Evolutionary conservation across 2,329 filamentous ascomycete genomes (phyloP).

Genomic region (Neonectria sp.): DNA sequence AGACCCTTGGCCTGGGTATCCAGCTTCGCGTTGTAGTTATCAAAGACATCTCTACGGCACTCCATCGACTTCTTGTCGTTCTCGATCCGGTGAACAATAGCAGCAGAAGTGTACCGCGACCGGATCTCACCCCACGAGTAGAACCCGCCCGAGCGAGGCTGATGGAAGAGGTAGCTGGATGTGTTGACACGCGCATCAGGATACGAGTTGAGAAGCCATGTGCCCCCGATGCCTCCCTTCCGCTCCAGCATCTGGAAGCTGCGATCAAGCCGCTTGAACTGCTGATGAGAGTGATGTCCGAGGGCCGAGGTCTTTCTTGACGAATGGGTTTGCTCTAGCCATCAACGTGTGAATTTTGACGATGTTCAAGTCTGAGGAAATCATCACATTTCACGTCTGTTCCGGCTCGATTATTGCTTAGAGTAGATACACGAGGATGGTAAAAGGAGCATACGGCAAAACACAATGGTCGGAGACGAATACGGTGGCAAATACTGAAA

Average conservation of each 20-base stretch:
- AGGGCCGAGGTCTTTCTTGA: conserved; percentile 3
- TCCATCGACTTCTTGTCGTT: conserved; percentile 25
- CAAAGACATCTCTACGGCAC: conserved; percentile 18
- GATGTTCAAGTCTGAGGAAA: background rate
- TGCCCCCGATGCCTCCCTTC: conserved; percentile 23
- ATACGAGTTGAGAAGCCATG: conserved; percentile 27
- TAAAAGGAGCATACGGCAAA: too few species aligned
- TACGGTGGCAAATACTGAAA: too few species aligned
- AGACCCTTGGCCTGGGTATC: conserved; percentile 13
- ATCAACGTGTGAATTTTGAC: background rate
- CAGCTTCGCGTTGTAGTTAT: conserved; percentile 19
- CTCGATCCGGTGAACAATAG: conserved; percentile 19
- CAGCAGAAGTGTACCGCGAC: conserved; percentile 16
- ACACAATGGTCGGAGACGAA: too few species aligned
- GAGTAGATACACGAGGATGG: too few species aligned
- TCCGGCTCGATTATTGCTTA: too few species aligned
- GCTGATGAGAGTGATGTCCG: background rate
- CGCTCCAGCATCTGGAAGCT: conserved; percentile 24
- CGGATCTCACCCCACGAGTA: conserved; percentile 30
- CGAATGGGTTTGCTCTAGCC: too few species aligned
- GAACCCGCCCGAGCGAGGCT: conserved; percentile 24
- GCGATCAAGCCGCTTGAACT: conserved; percentile 22
- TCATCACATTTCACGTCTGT: background rate
- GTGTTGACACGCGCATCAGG: conserved; percentile 22
- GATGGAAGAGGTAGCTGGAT: conserved; percentile 27